Evolutionary conservation across 352 stramenopile genomes (phyloP).

Genomic region (Phytopythium sindhum): DNA sequence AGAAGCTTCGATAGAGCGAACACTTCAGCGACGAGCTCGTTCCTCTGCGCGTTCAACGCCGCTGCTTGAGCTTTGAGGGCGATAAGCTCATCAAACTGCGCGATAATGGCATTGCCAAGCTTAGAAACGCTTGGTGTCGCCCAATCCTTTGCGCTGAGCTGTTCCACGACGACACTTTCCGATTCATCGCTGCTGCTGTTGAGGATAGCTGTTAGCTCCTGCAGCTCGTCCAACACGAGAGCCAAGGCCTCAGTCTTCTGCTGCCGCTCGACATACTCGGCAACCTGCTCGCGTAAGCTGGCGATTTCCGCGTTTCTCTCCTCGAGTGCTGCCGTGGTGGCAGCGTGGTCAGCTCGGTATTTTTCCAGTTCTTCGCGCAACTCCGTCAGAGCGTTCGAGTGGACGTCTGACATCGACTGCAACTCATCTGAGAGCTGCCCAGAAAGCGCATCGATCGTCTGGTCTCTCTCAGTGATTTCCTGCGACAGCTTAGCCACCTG

Average conservation of each 20-base stretch:
- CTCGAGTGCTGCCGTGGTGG: neutral
- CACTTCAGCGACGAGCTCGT: neutral
- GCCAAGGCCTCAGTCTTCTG: neutral
- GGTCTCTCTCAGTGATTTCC: constrained; percentile 11
- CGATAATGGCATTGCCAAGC: neutral
- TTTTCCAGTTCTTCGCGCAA: constrained; percentile 12
- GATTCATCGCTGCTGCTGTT: neutral
- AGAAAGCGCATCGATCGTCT: constrained; percentile 1
- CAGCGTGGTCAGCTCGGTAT: constrained; percentile 4
- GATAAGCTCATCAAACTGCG: neutral
- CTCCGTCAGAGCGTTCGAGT: constrained; percentile 5
- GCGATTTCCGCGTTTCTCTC: constrained; percentile 6
- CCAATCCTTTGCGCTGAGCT: neutral
- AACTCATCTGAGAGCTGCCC: constrained; percentile 5
- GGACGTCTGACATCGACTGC: neutral
- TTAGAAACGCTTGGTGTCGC: neutral
- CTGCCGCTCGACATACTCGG: neutral
- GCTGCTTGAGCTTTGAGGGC: neutral
- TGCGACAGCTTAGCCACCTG: neutral
- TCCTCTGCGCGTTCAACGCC: neutral
- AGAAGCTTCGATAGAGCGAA: neutral
- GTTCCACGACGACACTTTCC: neutral
- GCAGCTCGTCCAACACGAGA: neutral
- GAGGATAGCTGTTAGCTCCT: neutral
- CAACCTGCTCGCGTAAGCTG: neutral